Evolutionary conservation across 495 filamentous ascomycete species (phyloP).

Genomic region (Hyaloscypha hepaticicola): DNA sequence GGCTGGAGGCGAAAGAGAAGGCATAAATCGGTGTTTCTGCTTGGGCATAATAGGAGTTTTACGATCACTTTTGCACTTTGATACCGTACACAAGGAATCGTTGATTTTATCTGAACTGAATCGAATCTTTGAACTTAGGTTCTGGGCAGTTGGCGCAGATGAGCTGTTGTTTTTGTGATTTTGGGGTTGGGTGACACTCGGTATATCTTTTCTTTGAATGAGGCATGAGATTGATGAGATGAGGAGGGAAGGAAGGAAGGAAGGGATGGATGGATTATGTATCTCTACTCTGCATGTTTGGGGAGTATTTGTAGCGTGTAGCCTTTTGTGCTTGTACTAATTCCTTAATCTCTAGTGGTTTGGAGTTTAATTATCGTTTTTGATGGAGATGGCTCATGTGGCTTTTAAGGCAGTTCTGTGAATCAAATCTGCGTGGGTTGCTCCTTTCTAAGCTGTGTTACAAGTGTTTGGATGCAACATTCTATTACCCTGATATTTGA

Average conservation of each 20-base stretch:
- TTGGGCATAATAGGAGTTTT: not conserved
- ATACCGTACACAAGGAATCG: no score
- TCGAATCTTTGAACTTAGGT: not conserved
- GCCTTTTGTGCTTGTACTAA: not conserved
- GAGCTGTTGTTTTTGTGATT: not conserved
- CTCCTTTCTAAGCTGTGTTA: no score
- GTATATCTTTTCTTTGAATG: not conserved
- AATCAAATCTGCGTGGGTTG: no score
- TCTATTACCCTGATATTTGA: no score
- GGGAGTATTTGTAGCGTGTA: not conserved
- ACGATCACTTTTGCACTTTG: no score
- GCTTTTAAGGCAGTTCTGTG: no score
- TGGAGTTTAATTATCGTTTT: no score
- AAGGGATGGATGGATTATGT: not conserved
- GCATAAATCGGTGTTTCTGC: not conserved
- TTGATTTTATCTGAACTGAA: no score
- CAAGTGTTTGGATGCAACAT: no score
- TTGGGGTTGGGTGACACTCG: not conserved
- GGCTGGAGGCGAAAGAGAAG: not conserved
- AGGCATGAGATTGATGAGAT: not conserved
- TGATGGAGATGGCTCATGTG: no score
- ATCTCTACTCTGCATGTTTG: slow-evolving; percentile 1
- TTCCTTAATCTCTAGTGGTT: not conserved
- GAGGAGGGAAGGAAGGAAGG: not conserved
- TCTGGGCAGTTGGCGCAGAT: not conserved